phyloP scores from a whole-genome alignment of 768 basidiomycete species.

The Polyporus arcularius region DNA sequence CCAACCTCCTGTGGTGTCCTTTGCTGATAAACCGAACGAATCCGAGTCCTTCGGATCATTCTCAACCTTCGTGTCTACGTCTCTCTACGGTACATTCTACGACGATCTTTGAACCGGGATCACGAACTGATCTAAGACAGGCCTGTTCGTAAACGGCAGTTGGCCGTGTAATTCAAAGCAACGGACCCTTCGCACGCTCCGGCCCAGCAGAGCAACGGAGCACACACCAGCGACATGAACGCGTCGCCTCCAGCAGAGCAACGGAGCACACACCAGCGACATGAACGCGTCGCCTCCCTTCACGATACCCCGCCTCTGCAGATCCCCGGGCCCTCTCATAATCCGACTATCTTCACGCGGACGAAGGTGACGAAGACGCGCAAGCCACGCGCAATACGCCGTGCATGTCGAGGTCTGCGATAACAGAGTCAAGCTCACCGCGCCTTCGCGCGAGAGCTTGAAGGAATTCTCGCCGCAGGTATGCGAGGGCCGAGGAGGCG shows the following conservation, averaged over 20 bases:
- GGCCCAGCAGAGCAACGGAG: no score
- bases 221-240: constrained; percentile 27
- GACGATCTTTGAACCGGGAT: no score
- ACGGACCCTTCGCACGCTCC: no score
- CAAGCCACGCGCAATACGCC: constrained; percentile 47
- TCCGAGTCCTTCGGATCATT: no score
- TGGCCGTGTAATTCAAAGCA: no score
- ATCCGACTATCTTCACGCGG: constrained; percentile 29
- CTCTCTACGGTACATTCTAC: no score
- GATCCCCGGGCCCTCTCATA: constrained; percentile 36
- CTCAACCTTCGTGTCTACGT: no score
- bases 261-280: no score
- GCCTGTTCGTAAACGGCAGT: no score
- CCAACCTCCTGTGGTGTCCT: no score
- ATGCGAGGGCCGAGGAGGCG: constrained; percentile 52
- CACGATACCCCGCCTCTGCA: constrained; percentile 25
- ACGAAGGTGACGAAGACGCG: constrained; percentile 39
- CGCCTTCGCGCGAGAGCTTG: constrained; percentile 44
- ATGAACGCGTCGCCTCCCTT: constrained; percentile 24
- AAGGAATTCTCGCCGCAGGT: constrained; percentile 64
- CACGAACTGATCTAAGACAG: no score
- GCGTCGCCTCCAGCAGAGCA: constrained; percentile 21
- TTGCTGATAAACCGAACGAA: no score
- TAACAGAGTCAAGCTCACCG: constrained; percentile 18
- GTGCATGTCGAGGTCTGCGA: constrained; percentile 26